Percentiles rank a stretch among this genome's conserved stretches.
Conservation (phyloP, 2,329 filamentous ascomycete genomes). For the Aspergillus quadricinctus region DNA sequence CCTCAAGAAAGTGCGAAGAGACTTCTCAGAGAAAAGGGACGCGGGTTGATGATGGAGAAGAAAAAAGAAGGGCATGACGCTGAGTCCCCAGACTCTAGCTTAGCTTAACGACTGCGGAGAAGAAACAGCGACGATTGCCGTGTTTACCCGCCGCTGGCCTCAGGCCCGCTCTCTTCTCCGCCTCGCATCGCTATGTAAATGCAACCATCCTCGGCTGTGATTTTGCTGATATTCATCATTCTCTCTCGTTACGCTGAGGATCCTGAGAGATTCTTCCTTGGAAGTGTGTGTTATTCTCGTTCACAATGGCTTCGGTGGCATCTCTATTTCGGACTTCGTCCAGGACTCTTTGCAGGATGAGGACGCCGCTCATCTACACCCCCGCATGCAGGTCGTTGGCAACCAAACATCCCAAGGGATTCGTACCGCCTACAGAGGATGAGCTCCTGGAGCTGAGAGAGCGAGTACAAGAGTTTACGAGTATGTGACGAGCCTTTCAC, state of each 20-base stretch:
- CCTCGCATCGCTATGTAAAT: constrained; percentile 1
- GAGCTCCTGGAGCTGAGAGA: constrained; percentile 79
- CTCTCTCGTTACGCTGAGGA: not conserved
- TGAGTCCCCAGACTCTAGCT: constrained; percentile 3
- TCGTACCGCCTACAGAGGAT: constrained; percentile 61
- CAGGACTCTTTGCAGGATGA: constrained; percentile 22
- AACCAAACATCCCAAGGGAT: constrained; percentile 63
- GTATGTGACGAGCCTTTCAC: constrained; percentile 28
- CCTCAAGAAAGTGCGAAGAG: not conserved
- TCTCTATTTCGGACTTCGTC: constrained; percentile 31
- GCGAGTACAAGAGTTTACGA: constrained; percentile 79
- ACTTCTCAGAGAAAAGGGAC: not conserved
- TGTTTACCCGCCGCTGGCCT: constrained; percentile 35
- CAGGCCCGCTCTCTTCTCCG: constrained; percentile 7
- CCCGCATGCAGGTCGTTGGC: constrained; percentile 49
- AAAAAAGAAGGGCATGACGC: constrained; percentile 15
- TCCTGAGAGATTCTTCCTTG: no score
- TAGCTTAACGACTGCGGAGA: constrained; percentile 22
- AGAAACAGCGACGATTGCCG: constrained; percentile 43
- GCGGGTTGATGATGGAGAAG: constrained; percentile 3
- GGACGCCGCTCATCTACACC: constrained; percentile 27
- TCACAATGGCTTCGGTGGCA: constrained; percentile 29
- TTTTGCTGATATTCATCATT: not conserved
- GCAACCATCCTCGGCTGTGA: not conserved
- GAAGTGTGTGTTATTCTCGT: not conserved